phyloP scores from a whole-genome alignment of 1,284 basidiomycete genomes.

The Malassezia restricta region DNA sequence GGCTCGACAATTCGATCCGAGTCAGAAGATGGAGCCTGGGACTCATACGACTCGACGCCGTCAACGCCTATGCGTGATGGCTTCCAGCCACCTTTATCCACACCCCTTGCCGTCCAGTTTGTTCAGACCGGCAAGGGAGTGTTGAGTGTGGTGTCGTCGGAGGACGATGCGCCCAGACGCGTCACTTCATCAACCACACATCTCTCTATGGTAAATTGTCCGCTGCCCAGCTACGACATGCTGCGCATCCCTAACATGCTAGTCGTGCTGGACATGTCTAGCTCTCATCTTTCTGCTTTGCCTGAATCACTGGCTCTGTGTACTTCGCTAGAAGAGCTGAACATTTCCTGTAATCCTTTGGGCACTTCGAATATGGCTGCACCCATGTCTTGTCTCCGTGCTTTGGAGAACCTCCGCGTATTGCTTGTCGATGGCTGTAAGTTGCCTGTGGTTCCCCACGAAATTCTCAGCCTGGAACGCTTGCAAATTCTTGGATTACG shows the following conservation, averaged over 20 bases:
- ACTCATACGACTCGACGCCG: neutral
- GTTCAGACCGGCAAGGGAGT: neutral
- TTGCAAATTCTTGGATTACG: slow-evolving; percentile 77
- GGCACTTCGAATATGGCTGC: slow-evolving; percentile 49
- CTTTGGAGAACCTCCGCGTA: slow-evolving; percentile 65
- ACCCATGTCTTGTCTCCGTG: slow-evolving; percentile 67
- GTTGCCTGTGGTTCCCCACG: slow-evolving; percentile 56
- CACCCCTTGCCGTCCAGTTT: neutral
- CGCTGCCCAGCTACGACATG: neutral
- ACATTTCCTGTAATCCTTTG: slow-evolving; percentile 78
- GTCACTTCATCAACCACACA: slow-evolving; percentile 6
- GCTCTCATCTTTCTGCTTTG: slow-evolving; percentile 67
- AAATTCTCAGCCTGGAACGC: slow-evolving; percentile 51
- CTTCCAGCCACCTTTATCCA: neutral
- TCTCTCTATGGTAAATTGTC: slow-evolving; percentile 5
- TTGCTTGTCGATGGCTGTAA: slow-evolving; percentile 79
- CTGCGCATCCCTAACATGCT: slow-evolving; percentile 15
- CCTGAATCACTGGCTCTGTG: slow-evolving; percentile 68
- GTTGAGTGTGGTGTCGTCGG: neutral
- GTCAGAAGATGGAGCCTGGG: neutral
- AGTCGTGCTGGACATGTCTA: slow-evolving; percentile 46
- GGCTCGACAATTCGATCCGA: neutral
- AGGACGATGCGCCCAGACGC: neutral
- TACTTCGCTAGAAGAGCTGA: slow-evolving; percentile 75
- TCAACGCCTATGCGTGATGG: neutral